These are phyloP conservation scores for Aspergillus fumigatiaffinis DNA, from an alignment of 2,329 filamentous ascomycete genomes.

Conservation along the genomic window DNA sequence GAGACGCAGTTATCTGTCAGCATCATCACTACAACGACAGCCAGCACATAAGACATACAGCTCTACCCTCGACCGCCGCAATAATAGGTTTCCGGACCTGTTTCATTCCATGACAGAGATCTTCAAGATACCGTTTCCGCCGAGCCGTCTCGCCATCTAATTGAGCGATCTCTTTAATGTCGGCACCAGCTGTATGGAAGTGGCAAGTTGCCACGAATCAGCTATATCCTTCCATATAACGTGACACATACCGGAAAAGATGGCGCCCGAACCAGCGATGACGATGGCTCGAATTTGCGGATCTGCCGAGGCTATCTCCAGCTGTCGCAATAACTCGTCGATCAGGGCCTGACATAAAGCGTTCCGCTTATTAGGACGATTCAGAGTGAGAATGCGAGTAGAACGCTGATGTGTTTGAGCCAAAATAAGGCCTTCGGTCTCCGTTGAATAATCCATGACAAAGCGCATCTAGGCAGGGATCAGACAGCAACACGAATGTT, in stretches of 20 bases:
- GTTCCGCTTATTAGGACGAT: slow-evolving; percentile 7
- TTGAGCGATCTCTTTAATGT: slow-evolving; percentile 8
- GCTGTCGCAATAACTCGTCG: background rate
- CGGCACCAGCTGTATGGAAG: slow-evolving; percentile 6
- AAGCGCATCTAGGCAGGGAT: too few species aligned
- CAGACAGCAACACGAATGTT: too few species aligned
- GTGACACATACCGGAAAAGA: slow-evolving; percentile 5
- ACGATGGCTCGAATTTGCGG: slow-evolving; percentile 1
- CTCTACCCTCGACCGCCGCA: slow-evolving; percentile 8
- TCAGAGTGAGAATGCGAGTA: background rate
- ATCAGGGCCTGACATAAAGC: slow-evolving; percentile 7
- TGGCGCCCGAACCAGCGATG: slow-evolving; percentile 3
- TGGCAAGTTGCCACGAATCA: too few species aligned
- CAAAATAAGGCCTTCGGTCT: background rate
- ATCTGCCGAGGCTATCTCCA: background rate
- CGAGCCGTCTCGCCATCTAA: slow-evolving; percentile 3
- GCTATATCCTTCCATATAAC: too few species aligned
- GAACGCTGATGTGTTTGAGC: background rate
- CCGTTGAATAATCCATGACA: too few species aligned
- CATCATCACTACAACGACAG: background rate
- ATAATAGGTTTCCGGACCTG: slow-evolving; percentile 7
- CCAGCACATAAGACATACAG: background rate
- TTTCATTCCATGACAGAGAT: slow-evolving; percentile 5
- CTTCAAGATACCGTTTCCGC: slow-evolving; percentile 5
- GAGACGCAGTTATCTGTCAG: background rate